Evolutionary conservation across 768 basidiomycete species (phyloP), one percentile per base, ranked within the genome.

Genomic region (Russula vinacea): DNA sequence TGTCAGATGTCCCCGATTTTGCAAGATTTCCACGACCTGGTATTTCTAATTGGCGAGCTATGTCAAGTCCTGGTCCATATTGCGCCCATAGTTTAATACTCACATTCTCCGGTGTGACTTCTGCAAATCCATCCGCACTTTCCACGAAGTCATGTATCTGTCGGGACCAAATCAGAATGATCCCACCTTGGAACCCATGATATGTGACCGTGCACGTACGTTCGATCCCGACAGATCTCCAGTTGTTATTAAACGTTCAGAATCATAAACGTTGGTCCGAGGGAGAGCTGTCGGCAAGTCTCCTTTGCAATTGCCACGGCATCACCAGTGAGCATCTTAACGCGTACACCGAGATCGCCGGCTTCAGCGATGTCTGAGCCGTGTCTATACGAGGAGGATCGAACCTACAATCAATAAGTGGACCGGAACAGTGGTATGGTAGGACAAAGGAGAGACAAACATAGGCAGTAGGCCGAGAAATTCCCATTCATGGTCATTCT

Each of bases 241-340:
- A 26, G 29, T 35, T 35, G 78, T 75, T 42, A 81, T 81, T 32
- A 81, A 73, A 26, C 76, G 71, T 64, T 80, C 74, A 9, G 77
- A 77, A 68, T 80, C 79, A 71, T 78, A 81, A 7, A 81, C 77
- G 62, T 79, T 79, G 58, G 78, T 79, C 8, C 78, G 29, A 81
- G 72, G 4, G 73, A 69, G n/a, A 81, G 78, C 63, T 76, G 74
- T 56, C 77, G 78, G 70, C 78, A 78, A 33, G 78, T 78, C 67
- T 81, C 80, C 64, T 77, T 79, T 33, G 78, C 80, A 61, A 81
- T 81, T 14, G 80, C 79, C 33, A 81, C 79, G 40, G 79, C 79
- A 66, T 81, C 80, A 50, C 80, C 80, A 14, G 80, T 82, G 17
- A 82, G 74, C 81, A 82, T 82, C 75, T 81, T 81, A 61, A 81